phyloP scores from a whole-genome alignment of 2,329 filamentous ascomycete species.

The Colletotrichum simmondsii region DNA sequence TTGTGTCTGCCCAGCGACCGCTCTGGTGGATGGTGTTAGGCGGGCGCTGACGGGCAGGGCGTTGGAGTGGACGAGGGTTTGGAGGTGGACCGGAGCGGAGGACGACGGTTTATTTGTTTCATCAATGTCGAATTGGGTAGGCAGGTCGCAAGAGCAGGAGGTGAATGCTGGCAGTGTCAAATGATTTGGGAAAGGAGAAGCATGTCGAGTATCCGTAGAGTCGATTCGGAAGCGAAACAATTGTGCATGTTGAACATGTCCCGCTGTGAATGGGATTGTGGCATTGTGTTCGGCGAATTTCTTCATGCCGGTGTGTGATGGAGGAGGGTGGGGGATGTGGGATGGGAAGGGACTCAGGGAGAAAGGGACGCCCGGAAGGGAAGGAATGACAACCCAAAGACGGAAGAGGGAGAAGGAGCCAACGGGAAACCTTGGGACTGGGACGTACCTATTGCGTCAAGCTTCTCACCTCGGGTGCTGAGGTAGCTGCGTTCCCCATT shows the following conservation, averaged over 20 bases:
- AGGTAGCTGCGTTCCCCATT: no score
- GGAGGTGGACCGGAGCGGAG: not conserved
- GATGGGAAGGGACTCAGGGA: not conserved
- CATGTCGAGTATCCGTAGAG: not conserved
- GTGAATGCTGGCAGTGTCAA: not conserved
- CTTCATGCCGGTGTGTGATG: not conserved
- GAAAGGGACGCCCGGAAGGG: not conserved
- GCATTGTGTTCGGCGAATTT: not conserved
- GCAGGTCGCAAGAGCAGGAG: not conserved
- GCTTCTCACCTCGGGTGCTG: not conserved
- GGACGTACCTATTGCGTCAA: no score
- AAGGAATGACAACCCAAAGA: conserved; percentile 13
- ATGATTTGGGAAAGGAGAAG: not conserved
- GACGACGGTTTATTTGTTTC: not conserved
- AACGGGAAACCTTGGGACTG: not conserved
- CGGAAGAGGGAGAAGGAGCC: not conserved
- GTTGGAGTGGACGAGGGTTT: not conserved
- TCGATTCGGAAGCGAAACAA: not conserved
- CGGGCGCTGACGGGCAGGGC: not conserved
- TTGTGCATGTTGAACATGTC: conserved; percentile 3
- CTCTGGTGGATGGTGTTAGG: not conserved
- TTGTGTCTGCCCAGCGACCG: not conserved
- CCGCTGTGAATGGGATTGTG: conserved; percentile 6
- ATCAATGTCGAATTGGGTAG: not conserved
- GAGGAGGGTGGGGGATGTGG: not conserved